These are phyloP conservation scores for Tolypocladium inflatum DNA, from an alignment of 2,329 filamentous ascomycete genomes.

Conservation along the genomic window DNA sequence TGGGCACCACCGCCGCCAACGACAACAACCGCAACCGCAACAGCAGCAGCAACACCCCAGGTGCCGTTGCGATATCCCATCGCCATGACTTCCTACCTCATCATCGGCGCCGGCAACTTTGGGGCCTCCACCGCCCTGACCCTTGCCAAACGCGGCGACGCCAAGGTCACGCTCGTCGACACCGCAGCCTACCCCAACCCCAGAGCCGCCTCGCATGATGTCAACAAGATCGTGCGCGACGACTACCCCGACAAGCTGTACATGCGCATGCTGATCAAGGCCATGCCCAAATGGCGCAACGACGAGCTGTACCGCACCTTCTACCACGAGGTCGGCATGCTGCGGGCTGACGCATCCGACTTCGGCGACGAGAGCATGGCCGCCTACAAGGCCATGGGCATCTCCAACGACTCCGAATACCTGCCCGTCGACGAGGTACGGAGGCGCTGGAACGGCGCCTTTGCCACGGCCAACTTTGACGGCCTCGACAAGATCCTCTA, in stretches of 20 bases:
- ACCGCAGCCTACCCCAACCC: constrained; percentile 25
- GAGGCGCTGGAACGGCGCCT: constrained; percentile 44
- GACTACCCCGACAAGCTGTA: constrained; percentile 30
- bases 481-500: constrained; percentile 44
- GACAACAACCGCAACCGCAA: not conserved
- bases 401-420: constrained; percentile 28
- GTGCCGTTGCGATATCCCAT: not conserved
- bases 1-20: not conserved
- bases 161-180: constrained; percentile 26
- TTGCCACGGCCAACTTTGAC: constrained; percentile 46
- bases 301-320: constrained; percentile 40
- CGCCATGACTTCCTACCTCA: constrained; percentile 17
- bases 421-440: constrained; percentile 42
- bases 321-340: constrained; percentile 51
- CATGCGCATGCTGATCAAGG: constrained; percentile 28
- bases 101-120: constrained; percentile 34
- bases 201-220: constrained; percentile 34
- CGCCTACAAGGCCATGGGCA: constrained; percentile 22
- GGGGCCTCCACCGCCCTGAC: constrained; percentile 31
- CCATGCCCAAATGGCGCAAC: constrained; percentile 28
- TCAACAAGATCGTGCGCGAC: constrained; percentile 34
- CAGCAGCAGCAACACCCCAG: not conserved
- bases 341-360: constrained; percentile 27
- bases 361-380: constrained; percentile 35
- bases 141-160: constrained; percentile 17